Evolutionary conservation across 768 basidiomycete species (phyloP).

Genomic region (Hebeloma cylindrosporum): DNA sequence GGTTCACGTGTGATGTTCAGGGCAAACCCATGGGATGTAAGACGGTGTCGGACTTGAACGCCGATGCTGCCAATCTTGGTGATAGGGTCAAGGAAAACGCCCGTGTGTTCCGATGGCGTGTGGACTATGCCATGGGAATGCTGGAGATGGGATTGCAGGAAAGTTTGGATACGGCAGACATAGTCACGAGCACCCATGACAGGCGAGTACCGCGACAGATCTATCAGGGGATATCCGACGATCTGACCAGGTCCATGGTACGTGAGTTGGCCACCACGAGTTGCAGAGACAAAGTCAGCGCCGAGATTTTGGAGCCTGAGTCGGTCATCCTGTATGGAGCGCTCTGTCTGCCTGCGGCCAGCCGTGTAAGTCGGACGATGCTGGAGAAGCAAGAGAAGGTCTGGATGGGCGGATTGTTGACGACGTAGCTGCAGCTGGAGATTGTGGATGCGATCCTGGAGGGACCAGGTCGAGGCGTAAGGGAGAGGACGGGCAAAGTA

Average conservation of each 20-base stretch:
- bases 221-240: slow-evolving; percentile 92
- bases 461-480: slow-evolving; percentile 62
- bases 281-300: slow-evolving; percentile 82
- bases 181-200: slow-evolving; percentile 75
- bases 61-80: slow-evolving; percentile 96
- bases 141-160: slow-evolving; percentile 62
- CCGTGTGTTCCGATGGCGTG: slow-evolving; percentile 77
- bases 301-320: slow-evolving; percentile 70
- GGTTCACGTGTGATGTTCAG: slow-evolving; percentile 87
- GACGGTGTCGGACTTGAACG: slow-evolving; percentile 90
- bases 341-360: slow-evolving; percentile 80
- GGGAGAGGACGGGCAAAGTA: slow-evolving; percentile 77
- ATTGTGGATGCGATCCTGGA: slow-evolving; percentile 72
- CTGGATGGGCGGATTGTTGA: slow-evolving; percentile 41
- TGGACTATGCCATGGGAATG: slow-evolving; percentile 58
- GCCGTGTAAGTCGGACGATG: slow-evolving; percentile 94
- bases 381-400: slow-evolving; percentile 78
- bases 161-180: slow-evolving; percentile 77
- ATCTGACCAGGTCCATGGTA: slow-evolving; percentile 98
- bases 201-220: slow-evolving; percentile 79
- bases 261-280: slow-evolving; percentile 90
- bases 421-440: slow-evolving; percentile 61
- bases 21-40: slow-evolving; percentile 94
- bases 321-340: slow-evolving; percentile 57
- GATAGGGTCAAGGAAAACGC: slow-evolving; percentile 78